These are phyloP conservation scores for Peltaster fructicola DNA, from an alignment of 2,329 filamentous ascomycete species.

Conservation along the genomic window DNA sequence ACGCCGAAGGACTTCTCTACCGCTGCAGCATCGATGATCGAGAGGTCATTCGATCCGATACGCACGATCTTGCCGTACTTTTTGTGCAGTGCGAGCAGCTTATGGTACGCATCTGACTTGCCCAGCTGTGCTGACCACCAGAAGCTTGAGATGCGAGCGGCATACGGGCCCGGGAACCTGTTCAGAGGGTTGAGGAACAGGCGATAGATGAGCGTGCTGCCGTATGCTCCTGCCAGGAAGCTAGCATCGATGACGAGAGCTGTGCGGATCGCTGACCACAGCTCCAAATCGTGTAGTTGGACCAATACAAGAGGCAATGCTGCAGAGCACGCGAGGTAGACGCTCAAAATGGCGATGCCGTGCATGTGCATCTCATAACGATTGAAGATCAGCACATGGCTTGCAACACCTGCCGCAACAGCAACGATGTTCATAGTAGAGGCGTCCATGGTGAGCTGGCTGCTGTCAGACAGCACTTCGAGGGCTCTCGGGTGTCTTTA, in stretches of 20 bases:
- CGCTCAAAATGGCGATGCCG: slow-evolving; percentile 9
- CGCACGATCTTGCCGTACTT: slow-evolving; percentile 20
- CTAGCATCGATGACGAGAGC: slow-evolving; percentile 5
- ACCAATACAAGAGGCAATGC: slow-evolving; percentile 6
- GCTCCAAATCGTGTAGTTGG: slow-evolving; percentile 6
- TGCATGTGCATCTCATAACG: slow-evolving; percentile 15
- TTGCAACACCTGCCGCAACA: slow-evolving; percentile 10
- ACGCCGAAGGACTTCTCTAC: slow-evolving; percentile 22
- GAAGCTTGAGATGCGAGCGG: slow-evolving; percentile 17
- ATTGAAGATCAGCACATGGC: slow-evolving; percentile 12
- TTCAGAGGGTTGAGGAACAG: slow-evolving; percentile 18
- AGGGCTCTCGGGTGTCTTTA: no score
- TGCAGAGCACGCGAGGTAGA: slow-evolving; percentile 8
- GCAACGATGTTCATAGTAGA: no score
- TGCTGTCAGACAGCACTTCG: no score
- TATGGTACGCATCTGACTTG: slow-evolving; percentile 13
- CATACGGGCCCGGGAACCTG: slow-evolving; percentile 19
- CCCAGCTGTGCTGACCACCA: slow-evolving; percentile 11
- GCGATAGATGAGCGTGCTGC: slow-evolving; percentile 22
- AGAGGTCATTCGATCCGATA: slow-evolving; percentile 20
- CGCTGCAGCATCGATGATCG: slow-evolving; percentile 20
- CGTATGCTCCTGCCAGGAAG: slow-evolving; percentile 11
- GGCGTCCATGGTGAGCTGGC: no score
- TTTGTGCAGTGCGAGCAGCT: slow-evolving; percentile 17
- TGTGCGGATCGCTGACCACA: slow-evolving; percentile 5